These are phyloP conservation scores for Paramecium tetraurelia DNA, from an alignment of 73 alveolate genomes.

Conservation along the genomic window DNA sequence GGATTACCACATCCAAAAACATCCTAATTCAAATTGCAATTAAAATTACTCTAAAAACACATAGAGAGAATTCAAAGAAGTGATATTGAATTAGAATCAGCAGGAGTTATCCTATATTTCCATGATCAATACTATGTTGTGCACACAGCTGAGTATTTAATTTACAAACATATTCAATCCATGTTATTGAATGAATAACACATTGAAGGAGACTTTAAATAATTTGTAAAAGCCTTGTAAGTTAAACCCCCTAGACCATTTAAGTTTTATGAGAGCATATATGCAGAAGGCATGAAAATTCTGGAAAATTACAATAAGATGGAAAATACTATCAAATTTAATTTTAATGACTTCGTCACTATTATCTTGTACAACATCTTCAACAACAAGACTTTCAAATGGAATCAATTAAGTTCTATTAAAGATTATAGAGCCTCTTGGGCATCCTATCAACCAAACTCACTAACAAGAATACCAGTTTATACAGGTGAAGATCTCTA, in stretches of 20 bases:
- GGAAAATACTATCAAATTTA: background rate
- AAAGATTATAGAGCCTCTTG: background rate
- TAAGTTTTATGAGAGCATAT: background rate
- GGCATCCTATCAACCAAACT: background rate
- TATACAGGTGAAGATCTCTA: background rate
- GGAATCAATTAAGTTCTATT: background rate
- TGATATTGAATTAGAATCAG: constrained; percentile 33
- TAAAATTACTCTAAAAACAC: background rate
- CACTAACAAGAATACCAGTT: constrained; percentile 10
- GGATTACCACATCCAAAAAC: constrained; percentile 4
- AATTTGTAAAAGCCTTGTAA: background rate
- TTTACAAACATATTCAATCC: background rate
- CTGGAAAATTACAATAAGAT: background rate
- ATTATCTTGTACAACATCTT: background rate
- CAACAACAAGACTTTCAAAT: background rate
- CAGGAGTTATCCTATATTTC: background rate
- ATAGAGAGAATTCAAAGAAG: constrained; percentile 21
- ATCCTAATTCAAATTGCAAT: background rate
- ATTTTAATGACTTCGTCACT: background rate
- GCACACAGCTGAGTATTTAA: background rate
- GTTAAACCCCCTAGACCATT: constrained; percentile 12
- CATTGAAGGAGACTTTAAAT: background rate
- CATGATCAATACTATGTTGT: background rate
- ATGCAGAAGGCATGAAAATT: background rate
- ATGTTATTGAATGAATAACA: background rate